These are phyloP conservation scores for Marsdenia floribunda DNA, from an alignment of 257 asterid genomes.

Conservation along the genomic window DNA sequence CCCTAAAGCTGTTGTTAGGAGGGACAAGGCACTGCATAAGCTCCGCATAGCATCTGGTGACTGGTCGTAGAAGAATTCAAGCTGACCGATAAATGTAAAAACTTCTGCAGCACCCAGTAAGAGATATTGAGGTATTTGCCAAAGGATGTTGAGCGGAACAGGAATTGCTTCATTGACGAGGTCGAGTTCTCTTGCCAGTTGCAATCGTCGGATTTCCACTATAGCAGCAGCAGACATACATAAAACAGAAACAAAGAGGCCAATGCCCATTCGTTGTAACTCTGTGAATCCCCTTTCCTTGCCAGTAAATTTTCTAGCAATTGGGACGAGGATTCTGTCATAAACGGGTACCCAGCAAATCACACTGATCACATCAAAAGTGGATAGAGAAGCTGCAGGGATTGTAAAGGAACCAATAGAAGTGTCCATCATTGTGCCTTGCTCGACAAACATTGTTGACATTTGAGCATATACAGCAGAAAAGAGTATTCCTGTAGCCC, in stretches of 20 bases:
- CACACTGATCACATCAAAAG: slow-evolving; percentile 71
- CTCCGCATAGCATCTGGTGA: slow-evolving; percentile 98
- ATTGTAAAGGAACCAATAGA: slow-evolving; percentile 65
- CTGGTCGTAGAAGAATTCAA: slow-evolving; percentile 86
- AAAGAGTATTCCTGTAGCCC: slow-evolving; percentile 92
- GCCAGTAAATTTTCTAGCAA: slow-evolving; percentile 66
- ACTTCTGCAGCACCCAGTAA: slow-evolving; percentile 77
- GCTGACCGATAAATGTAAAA: slow-evolving; percentile 76
- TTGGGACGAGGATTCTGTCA: slow-evolving; percentile 70
- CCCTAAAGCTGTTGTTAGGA: slow-evolving; percentile 62
- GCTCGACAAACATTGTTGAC: slow-evolving; percentile 90
- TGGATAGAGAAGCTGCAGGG: slow-evolving; percentile 86
- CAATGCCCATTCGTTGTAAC: slow-evolving; percentile 86
- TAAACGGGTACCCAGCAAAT: slow-evolving; percentile 88
- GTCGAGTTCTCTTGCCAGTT: slow-evolving; percentile 46
- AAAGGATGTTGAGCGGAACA: slow-evolving; percentile 59
- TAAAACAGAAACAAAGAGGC: slow-evolving; percentile 55
- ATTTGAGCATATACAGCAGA: slow-evolving; percentile 88
- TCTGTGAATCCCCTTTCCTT: slow-evolving; percentile 68
- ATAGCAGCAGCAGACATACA: slow-evolving; percentile 86
- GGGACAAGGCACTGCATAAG: slow-evolving; percentile 71
- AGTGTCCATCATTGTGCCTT: slow-evolving; percentile 89
- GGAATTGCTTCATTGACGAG: slow-evolving; percentile 36
- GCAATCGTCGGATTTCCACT: slow-evolving; percentile 56
- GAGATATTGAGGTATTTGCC: slow-evolving; percentile 83